Conservation (phyloP, 495 filamentous ascomycete genomes). For the Bathelium albidoporum region DNA sequence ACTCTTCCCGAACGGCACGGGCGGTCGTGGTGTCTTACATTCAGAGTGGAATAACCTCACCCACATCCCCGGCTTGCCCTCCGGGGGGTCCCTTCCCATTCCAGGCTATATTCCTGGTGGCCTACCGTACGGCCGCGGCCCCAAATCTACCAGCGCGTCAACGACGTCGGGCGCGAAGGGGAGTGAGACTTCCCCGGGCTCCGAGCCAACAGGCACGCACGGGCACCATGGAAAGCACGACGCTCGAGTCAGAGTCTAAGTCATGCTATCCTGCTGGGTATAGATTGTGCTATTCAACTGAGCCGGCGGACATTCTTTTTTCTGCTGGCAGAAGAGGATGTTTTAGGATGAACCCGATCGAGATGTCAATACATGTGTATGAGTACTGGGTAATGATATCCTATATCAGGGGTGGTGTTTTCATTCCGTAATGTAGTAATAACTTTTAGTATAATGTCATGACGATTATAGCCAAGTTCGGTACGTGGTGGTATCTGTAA, state of each 20-base stretch:
- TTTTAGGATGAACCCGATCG: not conserved
- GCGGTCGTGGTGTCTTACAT: not conserved
- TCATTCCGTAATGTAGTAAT: no score
- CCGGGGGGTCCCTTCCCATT: not conserved
- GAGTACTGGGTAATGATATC: no score
- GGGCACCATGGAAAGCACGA: not conserved
- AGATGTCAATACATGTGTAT: not conserved
- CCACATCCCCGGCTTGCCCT: not conserved
- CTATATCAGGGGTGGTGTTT: no score
- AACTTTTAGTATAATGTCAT: no score
- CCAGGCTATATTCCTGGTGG: not conserved
- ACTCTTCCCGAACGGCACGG: not conserved
- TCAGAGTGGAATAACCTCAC: not conserved
- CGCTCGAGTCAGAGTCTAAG: not conserved
- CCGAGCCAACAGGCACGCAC: not conserved
- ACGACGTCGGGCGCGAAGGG: not conserved
- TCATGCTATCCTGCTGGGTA: not conserved
- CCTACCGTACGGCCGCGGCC: not conserved
- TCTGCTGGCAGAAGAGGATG: not conserved
- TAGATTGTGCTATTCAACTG: not conserved
- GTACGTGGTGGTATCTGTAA: no score
- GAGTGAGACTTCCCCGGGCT: not conserved
- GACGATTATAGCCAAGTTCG: no score
- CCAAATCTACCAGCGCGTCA: not conserved
- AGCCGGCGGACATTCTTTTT: not conserved